A percentile compares a stretch with the other conserved stretches of the same genome.
These are phyloP conservation scores for Plantago coronopus DNA, from an alignment of 305 asterid species.

Conservation along the genomic window DNA sequence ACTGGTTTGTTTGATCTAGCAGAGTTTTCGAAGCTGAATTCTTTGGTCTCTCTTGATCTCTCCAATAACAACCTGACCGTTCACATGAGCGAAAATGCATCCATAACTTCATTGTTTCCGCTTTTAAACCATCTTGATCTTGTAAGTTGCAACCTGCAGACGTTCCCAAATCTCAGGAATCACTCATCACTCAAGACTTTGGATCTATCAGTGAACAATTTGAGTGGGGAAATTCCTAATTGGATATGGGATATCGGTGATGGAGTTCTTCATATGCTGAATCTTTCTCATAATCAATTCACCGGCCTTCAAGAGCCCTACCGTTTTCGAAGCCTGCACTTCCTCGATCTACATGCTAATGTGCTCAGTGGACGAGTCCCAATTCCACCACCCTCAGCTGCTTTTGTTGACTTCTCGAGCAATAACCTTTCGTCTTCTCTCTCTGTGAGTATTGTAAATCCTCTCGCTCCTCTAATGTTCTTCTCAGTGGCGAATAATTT, in stretches of 20 bases:
- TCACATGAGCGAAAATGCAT: constrained; percentile 10
- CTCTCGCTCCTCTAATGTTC: constrained; percentile 12
- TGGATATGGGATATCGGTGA: constrained; percentile 46
- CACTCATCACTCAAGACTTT: constrained; percentile 32
- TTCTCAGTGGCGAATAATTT: constrained; percentile 40
- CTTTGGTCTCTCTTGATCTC: constrained; percentile 40
- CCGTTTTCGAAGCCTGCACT: constrained; percentile 11
- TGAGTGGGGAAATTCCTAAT: constrained; percentile 49
- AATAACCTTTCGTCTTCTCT: constrained; percentile 36
- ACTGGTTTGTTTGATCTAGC: constrained; percentile 37
- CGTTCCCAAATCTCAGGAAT: constrained; percentile 28
- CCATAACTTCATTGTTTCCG: constrained; percentile 33
- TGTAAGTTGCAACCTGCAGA: constrained; percentile 35
- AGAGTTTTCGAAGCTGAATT: constrained; percentile 28
- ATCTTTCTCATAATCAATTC: constrained; percentile 43
- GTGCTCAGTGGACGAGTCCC: constrained; percentile 43
- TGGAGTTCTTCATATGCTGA: constrained; percentile 28
- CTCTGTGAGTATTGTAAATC: constrained; percentile 28
- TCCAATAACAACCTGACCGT: constrained; percentile 43
- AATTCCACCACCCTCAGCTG: constrained; percentile 23
- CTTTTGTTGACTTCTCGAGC: constrained; percentile 39
- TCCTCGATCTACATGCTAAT: constrained; percentile 44
- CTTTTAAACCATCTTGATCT: constrained; percentile 24
- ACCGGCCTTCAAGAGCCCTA: constrained; percentile 38
- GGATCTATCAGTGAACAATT: constrained; percentile 40